Evolutionary conservation across 1,139 yeast species (phyloP), one percentile per base, ranked within the genome.

Genomic region (Sugiyamaella sp.): DNA sequence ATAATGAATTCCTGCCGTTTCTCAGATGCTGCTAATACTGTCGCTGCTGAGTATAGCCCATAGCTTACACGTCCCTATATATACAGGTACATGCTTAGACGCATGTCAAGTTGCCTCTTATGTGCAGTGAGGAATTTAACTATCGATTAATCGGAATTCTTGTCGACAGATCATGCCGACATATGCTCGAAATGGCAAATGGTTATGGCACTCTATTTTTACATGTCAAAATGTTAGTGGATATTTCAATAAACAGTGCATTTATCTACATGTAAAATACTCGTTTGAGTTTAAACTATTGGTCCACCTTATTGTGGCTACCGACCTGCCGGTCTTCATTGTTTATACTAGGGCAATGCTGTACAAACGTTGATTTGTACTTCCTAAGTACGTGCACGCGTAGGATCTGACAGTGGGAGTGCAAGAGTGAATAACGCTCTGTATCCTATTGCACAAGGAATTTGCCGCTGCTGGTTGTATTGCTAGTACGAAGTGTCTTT

Each of bases 101-200:
- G 35, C 42, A 40, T 24, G 33, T 42, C 24, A 14, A 16, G 19
- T 16, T 19, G 16, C 44, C 33, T 19, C 14, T n/a, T 24, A 22
- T 25, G 46, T 32, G 29, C 37, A 27, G 14, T 9, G 17, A n/a
- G 46, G 46, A 42, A 42, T 42, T 35, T 17, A 27, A 27, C 37
- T 25, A 27, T 17, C 37, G 46, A 42, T 25, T 16, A 42, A 42
- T 42, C 46, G 46, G 46, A 42, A 42, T 42, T 42, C 37, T 17
- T n/a, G 24, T 27, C 16, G 20, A 42, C 46, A 42, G 37, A 42
- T 42, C 46, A 17, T 27, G 35, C 35, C 44, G 5, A 4, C 32
- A 24, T 5, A 29, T 12, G 22, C 19, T 19, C 8, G 14, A 40
- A 29, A 4, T 4, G 35, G 35, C 35, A 4, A 29, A 29, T 4